Base-by-base conservation (phyloP, 257 asterid species). In the Solanum rostratum region DNA sequence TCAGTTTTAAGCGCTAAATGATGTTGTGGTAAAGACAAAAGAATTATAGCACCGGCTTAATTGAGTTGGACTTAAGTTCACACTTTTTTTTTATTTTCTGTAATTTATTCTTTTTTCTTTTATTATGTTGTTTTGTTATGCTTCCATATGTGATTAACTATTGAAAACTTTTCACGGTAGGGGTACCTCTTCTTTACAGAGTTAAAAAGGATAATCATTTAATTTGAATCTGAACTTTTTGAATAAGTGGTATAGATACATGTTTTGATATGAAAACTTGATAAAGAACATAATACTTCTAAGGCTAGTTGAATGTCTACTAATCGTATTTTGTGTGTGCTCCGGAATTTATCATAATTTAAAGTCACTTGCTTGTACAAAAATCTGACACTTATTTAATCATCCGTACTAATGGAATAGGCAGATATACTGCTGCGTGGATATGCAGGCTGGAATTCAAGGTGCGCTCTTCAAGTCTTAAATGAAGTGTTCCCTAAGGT, bases 391-490 rank as follows among this genome's bases (percentile, higher is more conserved):
- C 59, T 73, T 45, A 74, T 46, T 73, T 73, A 7, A 70, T 22
- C 81, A 43, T 22, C 18, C 10, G 1, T 22, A 7, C 59, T 74
- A 15, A 22, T 46, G 59, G 6, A 74, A 74, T 45, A 96, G 98
- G 95, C 97, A 74, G 98, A 95, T 84, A 80, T 95, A 79, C 20
- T 90, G 78, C 27, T 93, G 88, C 89, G 98, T 71, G 97, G 98
- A 79, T 95, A 93, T 84, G 74, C 80, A 59, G 97, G 94, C 29
- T 95, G 97, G 97, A 95, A 93, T 81, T 90, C 97, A 16, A 87
- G 95, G 84, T 89, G 88, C 15, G 97, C 92, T 49, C 90, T 92
- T 84, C 85, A 93, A 84, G 94, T 95, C 86, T 84, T 95, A 53
- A 68, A 91, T 41, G 45, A 88, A 84, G 85, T 95, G 73, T 93